Percentiles rank a stretch among this genome's conserved stretches.
Conservation (phyloP, 2,329 filamentous ascomycete species). For the Pseudogymnoascus sp. region DNA sequence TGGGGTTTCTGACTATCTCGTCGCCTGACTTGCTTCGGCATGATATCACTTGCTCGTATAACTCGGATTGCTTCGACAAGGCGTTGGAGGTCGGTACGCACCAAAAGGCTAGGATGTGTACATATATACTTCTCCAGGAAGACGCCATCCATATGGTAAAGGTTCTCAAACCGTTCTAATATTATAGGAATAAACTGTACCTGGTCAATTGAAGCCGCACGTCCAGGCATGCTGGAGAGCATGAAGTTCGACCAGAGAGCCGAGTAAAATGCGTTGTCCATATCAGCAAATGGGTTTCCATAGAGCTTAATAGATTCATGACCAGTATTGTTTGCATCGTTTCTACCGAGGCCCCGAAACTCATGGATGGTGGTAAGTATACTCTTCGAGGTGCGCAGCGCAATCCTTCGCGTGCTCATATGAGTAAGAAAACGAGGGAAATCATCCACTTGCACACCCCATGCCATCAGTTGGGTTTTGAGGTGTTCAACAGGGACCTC, state of each 20-base stretch:
- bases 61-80: constrained; percentile 45
- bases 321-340: constrained; percentile 22
- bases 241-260: constrained; percentile 31
- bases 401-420: constrained; percentile 56
- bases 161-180: constrained; percentile 28
- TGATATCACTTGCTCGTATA: constrained; percentile 47
- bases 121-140: constrained; percentile 31
- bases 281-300: constrained; percentile 26
- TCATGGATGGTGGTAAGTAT: constrained; percentile 64
- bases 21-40: constrained; percentile 38
- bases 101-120: constrained; percentile 7
- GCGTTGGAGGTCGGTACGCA: constrained; percentile 19
- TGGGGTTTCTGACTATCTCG: constrained; percentile 18
- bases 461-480: constrained; percentile 45
- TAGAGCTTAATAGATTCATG: constrained; percentile 28
- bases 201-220: constrained; percentile 19
- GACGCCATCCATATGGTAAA: constrained; percentile 31
- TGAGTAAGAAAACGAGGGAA: constrained; percentile 50
- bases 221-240: constrained; percentile 21
- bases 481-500: constrained; percentile 58
- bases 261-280: constrained; percentile 32
- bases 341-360: constrained; percentile 27
- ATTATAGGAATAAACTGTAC: constrained; percentile 29
- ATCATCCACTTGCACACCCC: constrained; percentile 34
- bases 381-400: constrained; percentile 69